Percentiles rank a stretch among this genome's conserved stretches.
phyloP scores from a whole-genome alignment of 345 rosid genomes.

The Physaria fendleri region DNA sequence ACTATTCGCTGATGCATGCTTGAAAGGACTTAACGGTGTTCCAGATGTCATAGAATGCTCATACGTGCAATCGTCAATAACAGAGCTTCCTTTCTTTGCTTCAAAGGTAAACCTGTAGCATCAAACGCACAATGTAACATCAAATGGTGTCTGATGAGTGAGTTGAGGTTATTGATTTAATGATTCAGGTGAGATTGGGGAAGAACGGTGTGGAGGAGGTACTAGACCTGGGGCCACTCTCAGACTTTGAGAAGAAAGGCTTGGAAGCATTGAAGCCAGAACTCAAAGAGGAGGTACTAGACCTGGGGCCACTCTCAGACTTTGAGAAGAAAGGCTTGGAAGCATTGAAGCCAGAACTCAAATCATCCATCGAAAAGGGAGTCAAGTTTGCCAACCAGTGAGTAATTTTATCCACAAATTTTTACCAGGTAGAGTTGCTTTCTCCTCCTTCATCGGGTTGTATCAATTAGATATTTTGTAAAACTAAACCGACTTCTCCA shows the following conservation, averaged over 20 bases:
- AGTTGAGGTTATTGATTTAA: conserved; percentile 12
- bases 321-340: conserved; percentile 53
- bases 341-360: conserved; percentile 58
- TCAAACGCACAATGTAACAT: neutral
- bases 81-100: conserved; percentile 85
- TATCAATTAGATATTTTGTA: no score
- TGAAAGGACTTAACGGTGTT: conserved; percentile 80
- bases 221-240: conserved; percentile 48
- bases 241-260: conserved; percentile 51
- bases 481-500: no score
- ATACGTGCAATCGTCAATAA: conserved; percentile 56
- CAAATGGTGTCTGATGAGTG: neutral
- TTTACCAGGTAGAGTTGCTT: conserved; percentile 10
- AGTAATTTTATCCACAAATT: conserved; percentile 12
- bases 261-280: conserved; percentile 62
- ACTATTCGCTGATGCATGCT: conserved; percentile 80
- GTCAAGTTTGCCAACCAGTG: conserved; percentile 36
- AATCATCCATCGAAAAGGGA: conserved; percentile 38
- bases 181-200: conserved; percentile 58
- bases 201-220: conserved; percentile 62
- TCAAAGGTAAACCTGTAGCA: conserved; percentile 52
- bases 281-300: conserved; percentile 48
- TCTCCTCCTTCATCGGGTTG: conserved; percentile 5
- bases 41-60: conserved; percentile 71
- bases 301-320: conserved; percentile 51